phyloP scores from a whole-genome alignment of 2,329 filamentous ascomycete species.

The Claviceps monticola region DNA sequence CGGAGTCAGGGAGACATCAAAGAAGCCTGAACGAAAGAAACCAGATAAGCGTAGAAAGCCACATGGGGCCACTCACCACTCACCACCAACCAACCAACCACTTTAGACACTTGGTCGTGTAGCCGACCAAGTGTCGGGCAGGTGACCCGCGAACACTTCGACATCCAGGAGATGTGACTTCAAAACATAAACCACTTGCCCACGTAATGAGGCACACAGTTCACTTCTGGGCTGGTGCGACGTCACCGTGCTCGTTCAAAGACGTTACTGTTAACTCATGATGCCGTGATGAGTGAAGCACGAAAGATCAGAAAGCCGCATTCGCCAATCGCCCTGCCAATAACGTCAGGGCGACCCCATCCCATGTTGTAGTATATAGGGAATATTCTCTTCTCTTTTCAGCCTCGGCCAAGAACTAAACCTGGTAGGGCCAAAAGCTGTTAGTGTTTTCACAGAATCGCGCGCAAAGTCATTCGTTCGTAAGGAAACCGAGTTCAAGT shows the following conservation, averaged over 20 bases:
- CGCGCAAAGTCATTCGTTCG: not conserved
- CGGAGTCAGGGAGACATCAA: not conserved
- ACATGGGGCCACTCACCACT: not conserved
- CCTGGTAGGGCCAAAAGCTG: not conserved
- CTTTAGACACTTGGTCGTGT: not conserved
- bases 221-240: too few species aligned
- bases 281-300: too few species aligned
- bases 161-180: not conserved
- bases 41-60: not conserved
- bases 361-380: not conserved
- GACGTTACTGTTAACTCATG: too few species aligned
- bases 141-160: not conserved
- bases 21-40: not conserved
- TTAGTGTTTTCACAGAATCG: not conserved
- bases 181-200: not conserved
- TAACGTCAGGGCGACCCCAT: too few species aligned
- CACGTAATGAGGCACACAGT: too few species aligned
- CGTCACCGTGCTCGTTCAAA: too few species aligned
- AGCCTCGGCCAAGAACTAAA: not conserved
- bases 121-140: slow-evolving; percentile 1
- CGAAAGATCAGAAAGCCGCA: too few species aligned
- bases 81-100: not conserved
- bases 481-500: not conserved
- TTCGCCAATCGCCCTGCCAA: too few species aligned
- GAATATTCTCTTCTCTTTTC: not conserved